Conservation (phyloP, 139 green algal genomes). For the Haematococcus lacustris region DNA sequence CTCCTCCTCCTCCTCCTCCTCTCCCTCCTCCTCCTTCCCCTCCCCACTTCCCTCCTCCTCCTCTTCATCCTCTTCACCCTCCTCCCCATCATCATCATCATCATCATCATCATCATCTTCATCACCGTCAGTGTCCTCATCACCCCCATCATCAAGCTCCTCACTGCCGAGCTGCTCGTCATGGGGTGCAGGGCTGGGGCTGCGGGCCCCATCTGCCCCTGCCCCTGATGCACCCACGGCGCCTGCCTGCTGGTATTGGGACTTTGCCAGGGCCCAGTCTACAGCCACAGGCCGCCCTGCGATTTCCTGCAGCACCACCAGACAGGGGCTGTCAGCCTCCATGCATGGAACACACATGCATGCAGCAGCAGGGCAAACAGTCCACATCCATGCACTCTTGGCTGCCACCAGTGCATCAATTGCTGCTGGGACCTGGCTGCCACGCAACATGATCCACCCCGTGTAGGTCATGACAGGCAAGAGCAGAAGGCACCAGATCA, state of each 20-base stretch:
- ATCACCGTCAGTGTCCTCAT: conserved; percentile 5
- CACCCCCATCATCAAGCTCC: conserved; percentile 4
- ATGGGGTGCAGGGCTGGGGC: too few relatives aligned
- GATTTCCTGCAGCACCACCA: conserved; percentile 56
- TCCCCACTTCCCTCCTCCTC: conserved; percentile 8
- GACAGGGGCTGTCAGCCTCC: too few relatives aligned
- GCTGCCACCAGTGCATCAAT: too few relatives aligned
- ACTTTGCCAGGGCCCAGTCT: conserved; percentile 87
- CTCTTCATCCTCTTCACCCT: conserved; percentile 11
- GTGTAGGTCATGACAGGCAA: too few relatives aligned
- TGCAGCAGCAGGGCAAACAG: neutral
- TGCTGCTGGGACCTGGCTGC: too few relatives aligned
- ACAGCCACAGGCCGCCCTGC: conserved; percentile 65
- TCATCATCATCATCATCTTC: neutral
- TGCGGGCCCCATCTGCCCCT: neutral
- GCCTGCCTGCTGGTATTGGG: conserved; percentile 39
- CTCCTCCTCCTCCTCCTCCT: conserved; percentile 3
- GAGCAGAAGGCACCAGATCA: too few relatives aligned
- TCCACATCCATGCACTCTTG: too few relatives aligned
- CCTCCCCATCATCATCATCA: conserved; percentile 8
- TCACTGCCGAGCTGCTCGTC: too few relatives aligned
- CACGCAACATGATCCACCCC: too few relatives aligned
- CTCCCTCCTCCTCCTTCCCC: conserved; percentile 5
- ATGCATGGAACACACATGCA: too few relatives aligned
- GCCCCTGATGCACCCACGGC: neutral